Evolutionary conservation across 345 rosid species (phyloP), one percentile per base, ranked within the genome.

Genomic region (Eutrema heterophyllum): DNA sequence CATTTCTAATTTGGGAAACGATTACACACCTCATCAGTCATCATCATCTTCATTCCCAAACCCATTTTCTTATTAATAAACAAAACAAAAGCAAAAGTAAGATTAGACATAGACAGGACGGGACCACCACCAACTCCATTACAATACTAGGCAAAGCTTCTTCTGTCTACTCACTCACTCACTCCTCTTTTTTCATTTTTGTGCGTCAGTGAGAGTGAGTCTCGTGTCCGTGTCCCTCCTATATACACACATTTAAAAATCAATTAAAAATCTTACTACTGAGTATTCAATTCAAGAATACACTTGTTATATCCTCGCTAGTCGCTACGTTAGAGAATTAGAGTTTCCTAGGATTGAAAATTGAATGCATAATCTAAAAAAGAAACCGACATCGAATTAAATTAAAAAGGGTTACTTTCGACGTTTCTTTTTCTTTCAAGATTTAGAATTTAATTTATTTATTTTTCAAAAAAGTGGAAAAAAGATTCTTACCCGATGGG

Each of bases 141-240:
- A 53, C 46, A 72, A 33, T 45, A 67, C 77, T 64, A 36, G 14
- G 8, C 51, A 30, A 21, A 30, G 55, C 63, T 63, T 62, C 43
- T 45, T 68, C 18, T 18, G 53, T 32, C 43, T 29, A 21, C 48
- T 41, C 6, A 27, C 63, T n/a, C n/a, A n/a, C n/a, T n/a, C n/a
- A n/a, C n/a, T 52, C 35, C 29, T 21, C n/a, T 4, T 33, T n/a
- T 2, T 35, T 35, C 14, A 0, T 21, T 21, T 21, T 21, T 21
- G n/a, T 21, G 39, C 39, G 1, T 64, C 65, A 64, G 15, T 73
- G 74, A 45, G 55, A 45, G 36, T 57, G 77, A 36, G 71, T 43
- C 63, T 65, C 66, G 71, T 65, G 78, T 46, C 71, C 66, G 71
- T 65, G 78, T 46, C 71, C 78, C 6, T 73, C 76, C 76, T 72